Evolutionary conservation across 176 grass and related monocot species (phyloP), one percentile per base, ranked within the genome.

Genomic region (Eremochloa ophiuroides): DNA sequence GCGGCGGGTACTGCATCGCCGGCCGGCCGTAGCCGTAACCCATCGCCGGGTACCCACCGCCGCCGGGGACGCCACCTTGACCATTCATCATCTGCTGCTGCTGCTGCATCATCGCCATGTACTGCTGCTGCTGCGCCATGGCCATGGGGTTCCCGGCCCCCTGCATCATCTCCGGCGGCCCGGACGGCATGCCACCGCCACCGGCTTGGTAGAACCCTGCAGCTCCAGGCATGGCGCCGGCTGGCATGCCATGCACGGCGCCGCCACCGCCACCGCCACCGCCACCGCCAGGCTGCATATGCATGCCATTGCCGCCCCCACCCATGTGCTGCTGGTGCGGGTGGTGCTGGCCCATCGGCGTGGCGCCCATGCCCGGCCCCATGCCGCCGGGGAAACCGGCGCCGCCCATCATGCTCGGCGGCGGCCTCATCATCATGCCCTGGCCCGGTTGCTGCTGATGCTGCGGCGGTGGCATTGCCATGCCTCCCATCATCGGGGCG

Each of bases 21-120:
- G 91, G 90, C 5, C 87, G 87, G 1, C 77, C 82, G n/a, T 95
- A 95, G 2, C 79, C 81, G 47, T 95, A 95, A 1, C 89, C 93
- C 87, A 92, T 92, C 41, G 85, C 66, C n/a, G 85, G 92, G 82
- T 93, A 84, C 62, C 82, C 85, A 4, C 12, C 73, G 11, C 40
- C 56, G 33, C 67, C 83, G 20, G 71, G n/a, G n/a, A n/a, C n/a
- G n/a, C n/a, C 62, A 9, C 86, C 76, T 1, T 85, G 67, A 2
- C 82, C 93, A 16, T 78, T 79, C 83, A 88, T 87, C 89, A 89
- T 86, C 82, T 82, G 77, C 14, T 83, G 87, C n/a, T n/a, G n/a
- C 10, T 82, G 81, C 76, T 64, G 60, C 63, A 91, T 80, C 75
- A 84, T 15, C 6, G 75, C 51, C 75, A 91, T 83, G 81, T 84